These are phyloP conservation scores for Saccharomycopsis amapae DNA, from an alignment of 805 yeast genomes.

Conservation along the genomic window DNA sequence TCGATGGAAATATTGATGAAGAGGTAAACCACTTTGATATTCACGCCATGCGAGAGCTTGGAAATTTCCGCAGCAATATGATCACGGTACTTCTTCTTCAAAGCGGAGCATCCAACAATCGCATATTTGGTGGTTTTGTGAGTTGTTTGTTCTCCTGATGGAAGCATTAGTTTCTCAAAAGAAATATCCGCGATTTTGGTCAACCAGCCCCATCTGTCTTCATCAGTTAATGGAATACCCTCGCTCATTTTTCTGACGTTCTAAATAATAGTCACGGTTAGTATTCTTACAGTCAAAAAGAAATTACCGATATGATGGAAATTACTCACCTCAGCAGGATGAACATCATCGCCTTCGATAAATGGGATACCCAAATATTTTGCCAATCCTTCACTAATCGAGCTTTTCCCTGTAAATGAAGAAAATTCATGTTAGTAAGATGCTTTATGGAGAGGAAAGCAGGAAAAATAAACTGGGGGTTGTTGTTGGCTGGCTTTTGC, in stretches of 20 bases:
- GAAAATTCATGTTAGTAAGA: neutral
- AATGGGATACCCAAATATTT: slow-evolving; percentile 43
- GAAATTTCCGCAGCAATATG: slow-evolving; percentile 37
- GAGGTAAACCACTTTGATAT: slow-evolving; percentile 47
- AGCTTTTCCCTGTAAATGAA: slow-evolving; percentile 48
- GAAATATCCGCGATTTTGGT: slow-evolving; percentile 38
- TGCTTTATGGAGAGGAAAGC: neutral
- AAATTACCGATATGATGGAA: too few relatives aligned
- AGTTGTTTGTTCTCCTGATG: slow-evolving; percentile 29
- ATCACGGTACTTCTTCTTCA: slow-evolving; percentile 69
- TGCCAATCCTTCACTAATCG: slow-evolving; percentile 54
- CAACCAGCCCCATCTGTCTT: slow-evolving; percentile 92
- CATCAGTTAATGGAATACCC: slow-evolving; percentile 79
- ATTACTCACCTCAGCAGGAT: slow-evolving; percentile 41
- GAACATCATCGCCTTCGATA: slow-evolving; percentile 82
- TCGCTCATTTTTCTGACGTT: slow-evolving; percentile 79
- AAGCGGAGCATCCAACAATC: slow-evolving; percentile 78
- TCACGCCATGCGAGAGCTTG: slow-evolving; percentile 22
- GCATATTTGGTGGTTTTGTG: slow-evolving; percentile 23
- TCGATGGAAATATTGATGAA: slow-evolving; percentile 61
- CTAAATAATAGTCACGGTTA: slow-evolving; percentile 13
- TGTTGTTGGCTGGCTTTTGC: too few relatives aligned
- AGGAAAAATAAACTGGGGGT: neutral
- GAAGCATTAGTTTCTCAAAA: slow-evolving; percentile 25
- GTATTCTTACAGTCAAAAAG: neutral